phyloP scores from a whole-genome alignment of 1,284 basidiomycete species.

The Agroathelia rolfsii region DNA sequence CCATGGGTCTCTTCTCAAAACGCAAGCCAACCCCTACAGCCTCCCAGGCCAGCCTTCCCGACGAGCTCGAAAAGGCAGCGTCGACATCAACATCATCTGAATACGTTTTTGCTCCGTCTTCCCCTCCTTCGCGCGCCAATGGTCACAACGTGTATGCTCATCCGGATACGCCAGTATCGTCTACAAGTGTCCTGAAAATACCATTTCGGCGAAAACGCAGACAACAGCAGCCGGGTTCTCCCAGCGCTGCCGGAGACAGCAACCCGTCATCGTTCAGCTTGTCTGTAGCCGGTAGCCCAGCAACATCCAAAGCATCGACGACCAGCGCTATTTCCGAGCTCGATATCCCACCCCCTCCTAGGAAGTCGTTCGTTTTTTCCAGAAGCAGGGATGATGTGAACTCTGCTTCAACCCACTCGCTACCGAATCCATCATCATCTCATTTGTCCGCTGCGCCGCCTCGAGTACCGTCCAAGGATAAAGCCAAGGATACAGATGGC shows the following conservation, averaged over 20 bases:
- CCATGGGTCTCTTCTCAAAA: too few relatives aligned
- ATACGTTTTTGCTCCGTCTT: too few relatives aligned
- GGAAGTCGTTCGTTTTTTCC: slow-evolving; percentile 43
- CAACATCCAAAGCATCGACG: slow-evolving; percentile 17
- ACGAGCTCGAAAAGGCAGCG: too few relatives aligned
- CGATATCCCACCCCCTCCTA: slow-evolving; percentile 35
- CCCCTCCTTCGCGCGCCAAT: too few relatives aligned
- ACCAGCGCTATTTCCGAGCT: slow-evolving; percentile 26
- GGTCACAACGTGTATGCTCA: too few relatives aligned
- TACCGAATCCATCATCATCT: slow-evolving; percentile 12
- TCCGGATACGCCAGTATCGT: too few relatives aligned
- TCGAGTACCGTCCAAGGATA: too few relatives aligned
- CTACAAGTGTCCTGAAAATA: slow-evolving; percentile 1
- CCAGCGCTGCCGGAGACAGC: too few relatives aligned
- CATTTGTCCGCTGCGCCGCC: too few relatives aligned
- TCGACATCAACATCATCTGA: too few relatives aligned
- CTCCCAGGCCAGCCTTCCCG: too few relatives aligned
- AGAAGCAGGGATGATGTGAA: slow-evolving; percentile 23
- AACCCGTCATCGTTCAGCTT: slow-evolving; percentile 7
- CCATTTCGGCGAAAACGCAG: slow-evolving; percentile 20
- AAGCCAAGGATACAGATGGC: slow-evolving; percentile 30
- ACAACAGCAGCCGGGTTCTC: slow-evolving; percentile 3
- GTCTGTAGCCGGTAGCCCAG: slow-evolving; percentile 15
- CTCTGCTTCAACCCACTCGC: slow-evolving; percentile 13
- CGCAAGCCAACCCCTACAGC: too few relatives aligned